Evolutionary conservation across 2,329 filamentous ascomycete genomes (phyloP), one percentile per base, ranked within the genome.

Genomic region (Fusarium neocosmosporiellum): DNA sequence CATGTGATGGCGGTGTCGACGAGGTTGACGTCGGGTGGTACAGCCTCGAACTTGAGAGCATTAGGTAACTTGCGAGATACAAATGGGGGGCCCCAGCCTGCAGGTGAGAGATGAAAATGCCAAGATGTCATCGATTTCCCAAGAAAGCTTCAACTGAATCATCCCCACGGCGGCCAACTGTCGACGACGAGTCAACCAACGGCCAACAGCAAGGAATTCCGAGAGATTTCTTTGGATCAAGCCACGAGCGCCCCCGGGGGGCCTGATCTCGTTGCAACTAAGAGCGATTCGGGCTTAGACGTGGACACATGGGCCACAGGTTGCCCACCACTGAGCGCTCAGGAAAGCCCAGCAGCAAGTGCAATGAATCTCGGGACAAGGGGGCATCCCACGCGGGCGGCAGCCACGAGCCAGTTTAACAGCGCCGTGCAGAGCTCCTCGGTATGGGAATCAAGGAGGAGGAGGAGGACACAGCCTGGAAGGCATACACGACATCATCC

Each of bases 341-440:
- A 43, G 37, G 58, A 67, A 33, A 48, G 41, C 29, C 36, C 39
- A 34, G 20, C 31, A 63, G 27, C 48, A 55, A 41, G 16, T 48
- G 54, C 63, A 66, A 61, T 43, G 27, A 55, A 69, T 62, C 57
- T 72, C 53, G 54, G 46, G 65, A 63, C 69, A 59, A 55, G 57
- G 57, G 61, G 59, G n/a, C 61, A 64, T 64, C 62, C 62, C 70
- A 67, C 70, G 66, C 58, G 31, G 39, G 61, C 27, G 22, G 54
- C 54, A 58, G 54, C 54, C 54, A 58, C 54, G 39, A 22, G 29
- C 46, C 39, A 46, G 29, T 41, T 16, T n/a, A 29, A 46, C 24
- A 43, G 27, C 33, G 27, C 37, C 33, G 13, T 24, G 29, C n/a
- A 54, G 31, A 54, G 33, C 20, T 43, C 24, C 57, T 59, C 36